Conservation (phyloP, 106 monocot genomes). For the Acorus gramineus region DNA sequence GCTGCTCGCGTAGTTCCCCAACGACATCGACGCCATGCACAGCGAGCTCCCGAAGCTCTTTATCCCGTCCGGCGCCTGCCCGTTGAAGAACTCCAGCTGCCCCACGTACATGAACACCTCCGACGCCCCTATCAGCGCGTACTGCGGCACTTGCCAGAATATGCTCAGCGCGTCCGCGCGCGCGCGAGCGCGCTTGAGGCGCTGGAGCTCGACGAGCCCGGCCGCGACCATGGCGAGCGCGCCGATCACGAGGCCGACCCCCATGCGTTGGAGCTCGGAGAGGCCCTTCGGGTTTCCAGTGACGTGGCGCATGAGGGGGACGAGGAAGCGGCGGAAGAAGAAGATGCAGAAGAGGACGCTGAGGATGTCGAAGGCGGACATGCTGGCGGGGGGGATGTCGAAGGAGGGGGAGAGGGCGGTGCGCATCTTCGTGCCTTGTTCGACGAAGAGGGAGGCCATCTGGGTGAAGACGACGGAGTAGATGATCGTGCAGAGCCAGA, state of each 20-base stretch:
- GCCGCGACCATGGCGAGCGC: constrained; percentile 11
- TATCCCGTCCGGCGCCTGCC: constrained; percentile 21
- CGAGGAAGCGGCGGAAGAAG: constrained; percentile 27
- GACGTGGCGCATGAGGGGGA: constrained; percentile 2
- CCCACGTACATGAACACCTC: constrained; percentile 41
- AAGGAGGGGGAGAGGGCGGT: constrained; percentile 23
- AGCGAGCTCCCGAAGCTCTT: constrained; percentile 35
- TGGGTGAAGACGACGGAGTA: constrained; percentile 87
- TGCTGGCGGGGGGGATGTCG: constrained; percentile 59
- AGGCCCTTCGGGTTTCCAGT: background rate
- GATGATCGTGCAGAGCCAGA: constrained; percentile 73
- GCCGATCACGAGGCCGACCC: constrained; percentile 19
- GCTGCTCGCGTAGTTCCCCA: constrained; percentile 31
- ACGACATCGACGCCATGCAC: constrained; percentile 23
- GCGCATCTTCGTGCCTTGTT: constrained; percentile 58
- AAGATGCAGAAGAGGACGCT: constrained; percentile 46
- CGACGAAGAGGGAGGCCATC: constrained; percentile 76
- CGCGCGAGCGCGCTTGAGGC: constrained; percentile 8
- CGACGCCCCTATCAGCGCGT: constrained; percentile 25
- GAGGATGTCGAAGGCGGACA: constrained; percentile 58
- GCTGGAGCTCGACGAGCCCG: constrained; percentile 6
- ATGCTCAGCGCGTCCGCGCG: constrained; percentile 12
- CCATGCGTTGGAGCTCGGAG: constrained; percentile 20
- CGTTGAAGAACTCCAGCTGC: constrained; percentile 33
- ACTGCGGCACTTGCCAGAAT: constrained; percentile 33